These are phyloP conservation scores for Vaccinium corymbosum DNA, from an alignment of 148 eudicot species.

Conservation along the genomic window DNA sequence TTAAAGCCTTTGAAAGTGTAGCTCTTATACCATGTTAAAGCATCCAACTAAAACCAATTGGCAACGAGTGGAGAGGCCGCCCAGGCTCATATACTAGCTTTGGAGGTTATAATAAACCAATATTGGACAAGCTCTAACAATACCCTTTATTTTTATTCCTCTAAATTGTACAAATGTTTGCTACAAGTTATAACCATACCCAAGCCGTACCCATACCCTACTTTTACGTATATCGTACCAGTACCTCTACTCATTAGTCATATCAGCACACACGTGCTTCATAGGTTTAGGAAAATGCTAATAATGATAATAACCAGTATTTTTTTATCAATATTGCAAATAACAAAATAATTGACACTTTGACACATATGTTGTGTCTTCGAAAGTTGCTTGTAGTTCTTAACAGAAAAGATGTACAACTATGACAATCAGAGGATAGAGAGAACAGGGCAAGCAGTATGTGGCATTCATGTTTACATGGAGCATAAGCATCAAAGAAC, in stretches of 20 bases:
- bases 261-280: neutral
- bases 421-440: neutral
- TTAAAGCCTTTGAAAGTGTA: no score
- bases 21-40: no score
- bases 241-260: neutral
- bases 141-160: neutral
- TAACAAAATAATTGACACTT: neutral
- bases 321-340: neutral
- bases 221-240: neutral
- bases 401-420: neutral
- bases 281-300: neutral
- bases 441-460: neutral
- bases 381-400: neutral
- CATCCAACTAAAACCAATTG: no score
- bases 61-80: no score
- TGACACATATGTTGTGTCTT: neutral
- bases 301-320: neutral
- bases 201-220: neutral
- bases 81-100: no score
- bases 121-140: neutral
- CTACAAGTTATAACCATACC: neutral
- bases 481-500: slow-evolving; percentile 10
- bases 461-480: neutral
- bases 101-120: no score
- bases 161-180: neutral